Evolutionary conservation across 495 filamentous ascomycete species (phyloP).

Genomic region (Daldinia grandis): DNA sequence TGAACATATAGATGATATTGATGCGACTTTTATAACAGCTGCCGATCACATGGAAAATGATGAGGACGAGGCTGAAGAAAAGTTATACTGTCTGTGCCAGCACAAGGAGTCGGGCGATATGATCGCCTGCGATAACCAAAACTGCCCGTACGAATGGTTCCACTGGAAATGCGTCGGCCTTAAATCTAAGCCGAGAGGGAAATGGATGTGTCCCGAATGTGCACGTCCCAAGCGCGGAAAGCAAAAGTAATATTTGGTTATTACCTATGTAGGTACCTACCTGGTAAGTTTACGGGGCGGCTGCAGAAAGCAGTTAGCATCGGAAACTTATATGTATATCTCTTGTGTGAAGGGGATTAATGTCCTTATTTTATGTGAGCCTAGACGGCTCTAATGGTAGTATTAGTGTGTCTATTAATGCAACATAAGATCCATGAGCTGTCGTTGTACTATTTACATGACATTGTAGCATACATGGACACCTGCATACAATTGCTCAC

Average conservation of each 20-base stretch:
- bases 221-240: slow-evolving; percentile 42
- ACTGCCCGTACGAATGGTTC: slow-evolving; percentile 94
- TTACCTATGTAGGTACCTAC: no score
- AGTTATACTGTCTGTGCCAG: slow-evolving; percentile 83
- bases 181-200: slow-evolving; percentile 83
- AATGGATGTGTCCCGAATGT: slow-evolving; percentile 90
- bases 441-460: slow-evolving; percentile 8
- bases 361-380: not conserved
- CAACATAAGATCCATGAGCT: not conserved
- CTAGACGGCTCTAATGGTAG: not conserved
- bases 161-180: slow-evolving; percentile 94
- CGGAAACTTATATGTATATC: not conserved
- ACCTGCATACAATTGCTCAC: not conserved
- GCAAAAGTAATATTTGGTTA: slow-evolving; percentile 5
- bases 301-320: not conserved
- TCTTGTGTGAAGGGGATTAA: not conserved
- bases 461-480: slow-evolving; percentile 15
- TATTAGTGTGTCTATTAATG: slow-evolving; percentile 5
- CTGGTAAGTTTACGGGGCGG: not conserved
- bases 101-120: slow-evolving; percentile 93
- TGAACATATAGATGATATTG: slow-evolving; percentile 14
- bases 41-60: slow-evolving; percentile 17
- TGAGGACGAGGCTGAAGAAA: slow-evolving; percentile 71
- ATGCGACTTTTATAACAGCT: slow-evolving; percentile 33
- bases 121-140: slow-evolving; percentile 93